A percentile compares a stretch with the other conserved stretches of the same genome.
Evolutionary conservation across 139 green algal genomes (phyloP).

Genomic region (Tetradesmus obliquus): DNA sequence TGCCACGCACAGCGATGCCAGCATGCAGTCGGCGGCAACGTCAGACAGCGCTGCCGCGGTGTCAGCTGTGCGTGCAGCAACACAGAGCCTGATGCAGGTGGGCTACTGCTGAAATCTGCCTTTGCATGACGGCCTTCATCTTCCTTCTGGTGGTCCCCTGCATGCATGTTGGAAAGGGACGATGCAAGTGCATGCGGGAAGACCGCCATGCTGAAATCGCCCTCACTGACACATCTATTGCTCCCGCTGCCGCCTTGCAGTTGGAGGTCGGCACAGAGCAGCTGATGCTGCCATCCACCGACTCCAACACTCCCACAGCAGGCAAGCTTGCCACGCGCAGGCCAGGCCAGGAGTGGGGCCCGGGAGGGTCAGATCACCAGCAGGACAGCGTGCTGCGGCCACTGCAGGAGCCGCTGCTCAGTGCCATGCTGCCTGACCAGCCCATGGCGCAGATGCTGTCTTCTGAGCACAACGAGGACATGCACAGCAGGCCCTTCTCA

Average conservation of each 20-base stretch:
- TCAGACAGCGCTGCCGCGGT: slow-evolving; percentile 2
- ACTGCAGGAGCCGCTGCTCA: neutral
- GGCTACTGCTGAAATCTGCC: neutral
- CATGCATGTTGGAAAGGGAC: too few relatives aligned
- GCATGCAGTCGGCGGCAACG: neutral
- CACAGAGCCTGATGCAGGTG: neutral
- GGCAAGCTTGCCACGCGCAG: neutral
- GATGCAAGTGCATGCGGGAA: neutral
- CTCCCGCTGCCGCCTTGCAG: neutral
- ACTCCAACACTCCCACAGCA: neutral
- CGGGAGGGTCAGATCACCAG: neutral
- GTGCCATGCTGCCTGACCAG: neutral
- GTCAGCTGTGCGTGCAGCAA: slow-evolving; percentile 20
- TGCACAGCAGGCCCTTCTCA: slow-evolving; percentile 1
- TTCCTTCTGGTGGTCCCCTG: too few relatives aligned
- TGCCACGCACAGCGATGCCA: neutral
- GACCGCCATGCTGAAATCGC: neutral
- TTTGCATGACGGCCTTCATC: too few relatives aligned
- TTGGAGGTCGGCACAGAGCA: slow-evolving; percentile 14
- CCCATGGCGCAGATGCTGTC: slow-evolving; percentile 1
- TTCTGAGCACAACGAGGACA: neutral
- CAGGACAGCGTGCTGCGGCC: neutral
- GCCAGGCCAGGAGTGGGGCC: neutral
- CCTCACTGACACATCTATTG: neutral
- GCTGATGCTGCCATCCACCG: slow-evolving; percentile 1